Evolutionary conservation across 129 eudicot species (phyloP).

Genomic region (Tagetes patula): DNA sequence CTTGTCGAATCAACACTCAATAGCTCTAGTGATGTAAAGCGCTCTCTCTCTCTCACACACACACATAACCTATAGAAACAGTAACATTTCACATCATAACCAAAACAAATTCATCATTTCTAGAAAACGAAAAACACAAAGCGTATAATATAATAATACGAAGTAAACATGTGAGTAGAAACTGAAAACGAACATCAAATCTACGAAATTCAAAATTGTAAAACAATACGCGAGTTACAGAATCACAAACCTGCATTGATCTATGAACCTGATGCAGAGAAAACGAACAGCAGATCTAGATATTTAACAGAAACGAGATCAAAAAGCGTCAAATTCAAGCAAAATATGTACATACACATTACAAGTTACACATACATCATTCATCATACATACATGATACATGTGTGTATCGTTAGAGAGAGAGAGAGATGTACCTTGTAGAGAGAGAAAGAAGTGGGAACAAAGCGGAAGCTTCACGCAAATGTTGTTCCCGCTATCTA

Average conservation of each 20-base stretch:
- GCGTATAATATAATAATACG: not conserved
- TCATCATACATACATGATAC: not conserved
- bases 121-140: not conserved
- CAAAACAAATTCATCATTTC: not conserved
- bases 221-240: not conserved
- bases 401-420: slow-evolving; percentile 19
- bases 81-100: slow-evolving; percentile 8
- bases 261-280: slow-evolving; percentile 11
- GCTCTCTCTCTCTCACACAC: slow-evolving; percentile 1
- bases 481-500: slow-evolving; percentile 36
- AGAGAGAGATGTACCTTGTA: slow-evolving; percentile 30
- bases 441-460: slow-evolving; percentile 38
- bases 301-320: slow-evolving; percentile 31
- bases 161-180: not conserved
- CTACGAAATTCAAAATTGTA: slow-evolving; percentile 10
- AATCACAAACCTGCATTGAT: slow-evolving; percentile 28
- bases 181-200: not conserved
- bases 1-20: not conserved
- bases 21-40: not conserved
- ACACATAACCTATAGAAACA: not conserved
- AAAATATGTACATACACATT: not conserved
- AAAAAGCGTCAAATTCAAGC: slow-evolving; percentile 36
- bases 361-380: not conserved
- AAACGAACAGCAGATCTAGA: slow-evolving; percentile 30
- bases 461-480: slow-evolving; percentile 36